phyloP scores from a whole-genome alignment of 139 green algal species.

The Diplosphaera chodatii region DNA sequence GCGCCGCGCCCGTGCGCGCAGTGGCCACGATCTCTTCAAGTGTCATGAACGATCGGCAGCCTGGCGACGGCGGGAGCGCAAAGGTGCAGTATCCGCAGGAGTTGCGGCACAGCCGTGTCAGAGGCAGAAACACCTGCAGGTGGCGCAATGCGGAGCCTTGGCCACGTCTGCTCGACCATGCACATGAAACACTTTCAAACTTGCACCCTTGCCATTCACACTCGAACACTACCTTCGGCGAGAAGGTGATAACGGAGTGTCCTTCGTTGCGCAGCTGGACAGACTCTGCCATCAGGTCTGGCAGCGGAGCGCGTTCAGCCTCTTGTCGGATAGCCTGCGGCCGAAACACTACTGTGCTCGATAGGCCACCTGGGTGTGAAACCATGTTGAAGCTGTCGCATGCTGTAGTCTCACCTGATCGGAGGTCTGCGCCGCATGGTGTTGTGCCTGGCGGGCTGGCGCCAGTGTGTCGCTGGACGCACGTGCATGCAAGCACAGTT shows the following conservation, averaged over 20 bases:
- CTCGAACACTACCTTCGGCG: slow-evolving; percentile 55
- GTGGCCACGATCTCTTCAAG: slow-evolving; percentile 70
- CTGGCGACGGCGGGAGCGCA: slow-evolving; percentile 39
- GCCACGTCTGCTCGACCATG: too few species aligned
- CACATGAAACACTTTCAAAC: neutral
- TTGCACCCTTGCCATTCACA: neutral
- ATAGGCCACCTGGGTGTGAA: too few species aligned
- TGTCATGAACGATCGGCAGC: slow-evolving; percentile 67
- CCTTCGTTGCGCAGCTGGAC: slow-evolving; percentile 23
- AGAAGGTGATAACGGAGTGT: slow-evolving; percentile 63
- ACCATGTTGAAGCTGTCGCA: too few species aligned
- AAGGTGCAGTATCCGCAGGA: slow-evolving; percentile 88
- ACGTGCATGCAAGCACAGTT: too few species aligned
- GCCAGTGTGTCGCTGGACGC: too few species aligned
- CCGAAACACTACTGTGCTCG: too few species aligned
- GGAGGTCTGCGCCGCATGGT: too few species aligned
- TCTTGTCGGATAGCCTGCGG: neutral
- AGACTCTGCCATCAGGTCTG: slow-evolving; percentile 33
- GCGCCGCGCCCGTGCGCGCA: slow-evolving; percentile 39
- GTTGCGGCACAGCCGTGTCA: slow-evolving; percentile 74
- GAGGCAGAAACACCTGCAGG: slow-evolving; percentile 87
- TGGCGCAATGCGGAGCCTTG: too few species aligned
- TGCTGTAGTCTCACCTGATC: too few species aligned
- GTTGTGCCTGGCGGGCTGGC: too few species aligned
- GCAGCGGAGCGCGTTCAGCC: slow-evolving; percentile 4